Evolutionary conservation across 2,329 filamentous ascomycete species (phyloP), one percentile per base, ranked within the genome.

Genomic region (Verticillium klebahnii): DNA sequence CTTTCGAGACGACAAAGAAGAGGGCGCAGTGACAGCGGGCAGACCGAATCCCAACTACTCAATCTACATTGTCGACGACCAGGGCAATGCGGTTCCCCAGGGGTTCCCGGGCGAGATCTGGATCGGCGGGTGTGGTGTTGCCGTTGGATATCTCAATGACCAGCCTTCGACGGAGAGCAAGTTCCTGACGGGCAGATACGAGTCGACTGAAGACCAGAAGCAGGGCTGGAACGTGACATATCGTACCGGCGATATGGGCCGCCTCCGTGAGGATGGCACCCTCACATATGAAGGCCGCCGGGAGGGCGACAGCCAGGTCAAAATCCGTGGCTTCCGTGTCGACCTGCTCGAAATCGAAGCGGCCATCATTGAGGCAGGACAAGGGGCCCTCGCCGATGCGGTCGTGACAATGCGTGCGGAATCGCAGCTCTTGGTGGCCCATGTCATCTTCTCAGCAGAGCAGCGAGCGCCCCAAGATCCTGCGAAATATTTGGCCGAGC

Each of bases 241-340:
- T 64, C 72, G 71, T 19, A 80, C 77, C 1, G 78, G 79, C 1
- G 78, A 82, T 62, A 66, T 63, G 17, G 79, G 75, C 1, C 68
- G 70, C 2, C 66, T 78, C 29, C 61, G 61, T 4, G 19, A 11
- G 9, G 40, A 50, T 12, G 40, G 40, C 19, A 23, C 67, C 0
- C 65, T 82, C 0, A 59, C 72, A 1, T 68, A 77, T 34, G 60
- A 72, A 6, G 77, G 77, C 0, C 75, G 79, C 0, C 74, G 78
- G 1, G 68, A 62, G 1, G 77, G 76, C 9, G 78, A 82, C 59
- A 77, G 73, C 0, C 74, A 80, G 54, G 68, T 83, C 63, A 83
- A 83, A 65, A 67, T 84, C 1, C 70, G 73, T 2, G 80, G 79
- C 1, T 59, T 78, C 2, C 73, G 79, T 1, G 75, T 83, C 29